These are phyloP conservation scores for Microcera coccophila DNA, from an alignment of 2,329 filamentous ascomycete species.

Conservation along the genomic window DNA sequence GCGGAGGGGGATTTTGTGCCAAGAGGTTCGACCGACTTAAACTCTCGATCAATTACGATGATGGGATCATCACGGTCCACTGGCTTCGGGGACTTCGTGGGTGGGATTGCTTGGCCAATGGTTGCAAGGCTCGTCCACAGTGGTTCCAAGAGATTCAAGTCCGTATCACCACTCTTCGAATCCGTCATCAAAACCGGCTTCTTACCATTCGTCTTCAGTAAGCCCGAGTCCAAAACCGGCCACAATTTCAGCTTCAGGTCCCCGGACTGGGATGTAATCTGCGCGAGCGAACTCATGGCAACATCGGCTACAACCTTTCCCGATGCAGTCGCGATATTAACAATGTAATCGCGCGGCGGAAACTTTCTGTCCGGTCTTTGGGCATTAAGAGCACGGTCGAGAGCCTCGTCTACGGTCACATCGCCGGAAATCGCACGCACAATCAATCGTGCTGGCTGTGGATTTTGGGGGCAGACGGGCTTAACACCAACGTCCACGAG, in stretches of 20 bases:
- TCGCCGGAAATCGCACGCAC: conserved; percentile 43
- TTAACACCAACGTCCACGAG: conserved; percentile 40
- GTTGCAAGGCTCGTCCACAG: conserved; percentile 34
- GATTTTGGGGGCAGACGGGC: conserved; percentile 31
- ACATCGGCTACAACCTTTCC: conserved; percentile 41
- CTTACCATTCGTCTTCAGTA: conserved; percentile 8
- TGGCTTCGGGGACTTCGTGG: conserved; percentile 9
- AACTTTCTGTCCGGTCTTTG: conserved; percentile 26
- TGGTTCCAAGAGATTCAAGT: conserved; percentile 41
- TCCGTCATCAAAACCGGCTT: conserved; percentile 37
- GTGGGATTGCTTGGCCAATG: conserved; percentile 8
- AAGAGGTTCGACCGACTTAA: neutral
- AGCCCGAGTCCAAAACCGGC: conserved; percentile 38
- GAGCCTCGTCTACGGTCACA: conserved; percentile 40
- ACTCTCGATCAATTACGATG: conserved; percentile 7
- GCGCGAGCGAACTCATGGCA: conserved; percentile 36
- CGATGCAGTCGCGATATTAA: conserved; percentile 42
- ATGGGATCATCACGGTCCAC: conserved; percentile 10
- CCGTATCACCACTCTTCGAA: conserved; percentile 42
- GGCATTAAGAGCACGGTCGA: conserved; percentile 24
- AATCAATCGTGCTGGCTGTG: conserved; percentile 39
- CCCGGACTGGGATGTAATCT: conserved; percentile 40
- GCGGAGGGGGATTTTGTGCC: conserved; percentile 10
- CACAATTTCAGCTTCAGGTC: conserved; percentile 38
- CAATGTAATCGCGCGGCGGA: conserved; percentile 45